phyloP scores from a whole-genome alignment of 2,329 filamentous ascomycete genomes.

The Neonectria sp. region DNA sequence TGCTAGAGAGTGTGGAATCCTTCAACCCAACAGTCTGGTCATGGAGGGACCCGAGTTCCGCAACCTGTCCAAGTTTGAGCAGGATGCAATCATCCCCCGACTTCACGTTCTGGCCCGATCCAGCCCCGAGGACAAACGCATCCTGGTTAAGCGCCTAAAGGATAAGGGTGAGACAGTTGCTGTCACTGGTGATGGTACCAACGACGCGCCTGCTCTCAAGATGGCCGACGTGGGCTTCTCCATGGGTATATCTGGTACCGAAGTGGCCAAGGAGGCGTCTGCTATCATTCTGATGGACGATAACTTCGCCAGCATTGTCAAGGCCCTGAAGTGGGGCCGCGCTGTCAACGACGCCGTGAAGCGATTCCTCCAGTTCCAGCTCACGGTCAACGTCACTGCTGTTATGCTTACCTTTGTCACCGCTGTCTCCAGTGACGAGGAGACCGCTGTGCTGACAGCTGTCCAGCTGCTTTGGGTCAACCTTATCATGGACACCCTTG shows the following conservation, averaged over 20 bases:
- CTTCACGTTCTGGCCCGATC: slow-evolving; percentile 82
- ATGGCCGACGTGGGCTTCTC: slow-evolving; percentile 88
- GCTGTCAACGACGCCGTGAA: slow-evolving; percentile 85
- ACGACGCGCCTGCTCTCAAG: slow-evolving; percentile 86
- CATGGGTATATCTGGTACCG: slow-evolving; percentile 88
- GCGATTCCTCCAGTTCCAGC: slow-evolving; percentile 83
- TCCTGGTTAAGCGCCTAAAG: slow-evolving; percentile 79
- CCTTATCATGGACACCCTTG: slow-evolving; percentile 97
- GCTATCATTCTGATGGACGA: slow-evolving; percentile 91
- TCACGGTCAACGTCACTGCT: slow-evolving; percentile 93
- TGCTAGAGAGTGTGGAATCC: slow-evolving; percentile 83
- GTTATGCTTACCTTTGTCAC: slow-evolving; percentile 91
- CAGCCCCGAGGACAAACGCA: slow-evolving; percentile 83
- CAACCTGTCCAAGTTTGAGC: slow-evolving; percentile 76
- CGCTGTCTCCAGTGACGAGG: slow-evolving; percentile 78
- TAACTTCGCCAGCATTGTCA: slow-evolving; percentile 89
- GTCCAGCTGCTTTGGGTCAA: slow-evolving; percentile 98
- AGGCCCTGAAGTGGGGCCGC: slow-evolving; percentile 85
- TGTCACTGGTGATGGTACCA: slow-evolving; percentile 87
- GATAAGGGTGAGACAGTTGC: slow-evolving; percentile 83
- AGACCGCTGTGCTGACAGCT: slow-evolving; percentile 85
- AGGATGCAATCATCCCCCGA: slow-evolving; percentile 76
- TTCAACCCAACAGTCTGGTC: slow-evolving; percentile 76
- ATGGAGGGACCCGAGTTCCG: slow-evolving; percentile 87
- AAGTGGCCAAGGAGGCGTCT: slow-evolving; percentile 88